phyloP scores from a whole-genome alignment of 768 basidiomycete genomes.

The Leucosporidium yakuticum region DNA sequence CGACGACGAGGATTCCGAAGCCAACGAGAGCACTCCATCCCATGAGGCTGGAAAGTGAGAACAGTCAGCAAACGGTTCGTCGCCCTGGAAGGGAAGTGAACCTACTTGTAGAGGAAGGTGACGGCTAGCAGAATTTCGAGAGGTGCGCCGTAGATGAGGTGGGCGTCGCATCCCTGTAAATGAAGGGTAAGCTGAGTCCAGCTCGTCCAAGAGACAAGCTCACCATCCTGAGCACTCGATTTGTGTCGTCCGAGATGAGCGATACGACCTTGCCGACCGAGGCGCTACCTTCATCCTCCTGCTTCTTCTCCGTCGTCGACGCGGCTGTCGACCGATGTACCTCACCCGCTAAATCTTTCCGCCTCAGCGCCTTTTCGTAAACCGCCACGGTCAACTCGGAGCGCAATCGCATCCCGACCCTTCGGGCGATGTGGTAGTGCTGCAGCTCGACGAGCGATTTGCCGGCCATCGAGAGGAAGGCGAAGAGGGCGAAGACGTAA shows the following conservation, averaged over 20 bases:
- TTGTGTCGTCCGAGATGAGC: slow-evolving; percentile 54
- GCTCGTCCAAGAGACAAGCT: background rate
- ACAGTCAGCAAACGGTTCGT: background rate
- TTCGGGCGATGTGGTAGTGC: slow-evolving; percentile 31
- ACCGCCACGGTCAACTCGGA: slow-evolving; percentile 27
- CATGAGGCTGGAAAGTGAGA: slow-evolving; percentile 20
- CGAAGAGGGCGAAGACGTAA: slow-evolving; percentile 30
- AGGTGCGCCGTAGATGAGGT: slow-evolving; percentile 32
- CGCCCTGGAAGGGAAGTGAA: background rate
- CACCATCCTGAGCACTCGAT: slow-evolving; percentile 38
- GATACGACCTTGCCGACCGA: slow-evolving; percentile 31
- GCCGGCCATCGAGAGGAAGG: slow-evolving; percentile 21
- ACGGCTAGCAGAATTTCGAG: slow-evolving; percentile 27
- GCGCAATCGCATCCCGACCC: slow-evolving; percentile 28
- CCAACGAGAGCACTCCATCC: slow-evolving; percentile 35
- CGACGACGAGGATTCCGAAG: slow-evolving; percentile 16
- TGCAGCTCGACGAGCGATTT: slow-evolving; percentile 30
- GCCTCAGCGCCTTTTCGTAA: slow-evolving; percentile 29
- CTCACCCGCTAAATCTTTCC: slow-evolving; percentile 16
- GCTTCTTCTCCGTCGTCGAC: background rate
- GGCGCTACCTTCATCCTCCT: slow-evolving; percentile 34
- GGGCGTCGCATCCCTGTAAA: slow-evolving; percentile 20
- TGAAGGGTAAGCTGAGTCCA: slow-evolving; percentile 48
- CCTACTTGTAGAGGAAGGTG: slow-evolving; percentile 28
- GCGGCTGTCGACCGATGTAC: background rate